A percentile compares a stretch with the other conserved stretches of the same genome.
These are phyloP conservation scores for Mallotus japonicus DNA, from an alignment of 441 rosid genomes.

Conservation along the genomic window DNA sequence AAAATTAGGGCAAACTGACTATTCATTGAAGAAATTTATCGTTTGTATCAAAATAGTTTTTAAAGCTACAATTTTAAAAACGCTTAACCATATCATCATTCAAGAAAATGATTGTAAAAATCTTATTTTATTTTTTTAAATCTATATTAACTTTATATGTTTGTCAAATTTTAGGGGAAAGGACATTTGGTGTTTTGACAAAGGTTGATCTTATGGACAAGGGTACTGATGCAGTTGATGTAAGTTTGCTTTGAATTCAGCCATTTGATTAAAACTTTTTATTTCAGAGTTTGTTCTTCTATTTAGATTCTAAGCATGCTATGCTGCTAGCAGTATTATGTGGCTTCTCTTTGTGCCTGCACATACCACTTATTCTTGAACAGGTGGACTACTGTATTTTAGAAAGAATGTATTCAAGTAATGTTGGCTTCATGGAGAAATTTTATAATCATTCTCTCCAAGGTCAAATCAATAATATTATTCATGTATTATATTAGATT, in stretches of 20 bases:
- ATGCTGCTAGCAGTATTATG: neutral
- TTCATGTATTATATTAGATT: no score
- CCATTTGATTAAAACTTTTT: no score
- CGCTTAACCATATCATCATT: neutral
- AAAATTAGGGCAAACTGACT: neutral
- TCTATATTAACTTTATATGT: constrained; percentile 16
- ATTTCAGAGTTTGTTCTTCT: no score
- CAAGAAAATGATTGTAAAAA: constrained; percentile 6
- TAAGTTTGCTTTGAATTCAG: constrained; percentile 39
- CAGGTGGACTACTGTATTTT: neutral
- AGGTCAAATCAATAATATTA: no score
- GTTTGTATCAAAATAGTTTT: neutral
- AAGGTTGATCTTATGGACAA: constrained; percentile 98
- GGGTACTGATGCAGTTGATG: constrained; percentile 99
- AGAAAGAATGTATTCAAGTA: neutral
- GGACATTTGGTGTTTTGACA: constrained; percentile 93
- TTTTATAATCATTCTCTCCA: no score
- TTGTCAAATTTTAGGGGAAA: constrained; percentile 60
- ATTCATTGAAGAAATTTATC: neutral
- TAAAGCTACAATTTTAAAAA: no score
- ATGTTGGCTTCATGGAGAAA: no score
- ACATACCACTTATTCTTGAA: neutral
- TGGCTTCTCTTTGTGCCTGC: neutral
- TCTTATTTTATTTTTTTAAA: neutral
- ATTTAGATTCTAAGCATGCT: no score